These are phyloP conservation scores for Narthecium ossifragum DNA, from an alignment of 106 monocot genomes.

Conservation along the genomic window DNA sequence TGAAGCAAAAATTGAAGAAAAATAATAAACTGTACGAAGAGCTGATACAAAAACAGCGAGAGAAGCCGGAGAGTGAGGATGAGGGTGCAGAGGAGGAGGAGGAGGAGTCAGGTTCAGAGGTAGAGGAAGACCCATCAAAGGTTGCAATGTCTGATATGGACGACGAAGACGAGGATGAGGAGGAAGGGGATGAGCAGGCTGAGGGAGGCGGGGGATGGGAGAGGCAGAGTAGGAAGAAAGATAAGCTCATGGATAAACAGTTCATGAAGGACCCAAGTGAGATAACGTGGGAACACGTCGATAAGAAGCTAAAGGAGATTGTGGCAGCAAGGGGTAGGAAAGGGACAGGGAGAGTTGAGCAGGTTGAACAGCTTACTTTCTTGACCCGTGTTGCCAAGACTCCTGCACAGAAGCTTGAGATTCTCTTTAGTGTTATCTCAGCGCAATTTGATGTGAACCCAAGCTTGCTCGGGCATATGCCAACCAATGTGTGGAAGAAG, in stretches of 20 bases:
- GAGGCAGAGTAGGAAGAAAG: slow-evolving; percentile 48
- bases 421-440: slow-evolving; percentile 74
- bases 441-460: slow-evolving; percentile 97
- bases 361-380: slow-evolving; percentile 88
- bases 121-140: slow-evolving; percentile 34
- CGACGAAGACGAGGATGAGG: slow-evolving; percentile 29
- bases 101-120: slow-evolving; percentile 35
- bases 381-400: slow-evolving; percentile 89
- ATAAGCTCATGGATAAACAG: slow-evolving; percentile 65
- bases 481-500: slow-evolving; percentile 81
- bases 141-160: slow-evolving; percentile 26
- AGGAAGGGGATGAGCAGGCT: slow-evolving; percentile 14
- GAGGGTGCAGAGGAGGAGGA: slow-evolving; percentile 34
- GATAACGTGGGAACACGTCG: slow-evolving; percentile 86
- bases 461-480: slow-evolving; percentile 89
- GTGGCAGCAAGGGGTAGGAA: slow-evolving; percentile 83
- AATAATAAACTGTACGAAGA: slow-evolving; percentile 93
- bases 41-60: slow-evolving; percentile 44
- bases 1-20: slow-evolving; percentile 98
- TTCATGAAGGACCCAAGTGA: slow-evolving; percentile 83
- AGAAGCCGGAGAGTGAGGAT: slow-evolving; percentile 63
- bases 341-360: slow-evolving; percentile 84
- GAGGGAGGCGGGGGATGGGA: slow-evolving; percentile 36
- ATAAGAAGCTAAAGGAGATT: slow-evolving; percentile 91
- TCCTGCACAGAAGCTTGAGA: slow-evolving; percentile 90